Conservation (phyloP, 192 early-diverging fungal genomes). For the Glomus cerebriforme region DNA sequence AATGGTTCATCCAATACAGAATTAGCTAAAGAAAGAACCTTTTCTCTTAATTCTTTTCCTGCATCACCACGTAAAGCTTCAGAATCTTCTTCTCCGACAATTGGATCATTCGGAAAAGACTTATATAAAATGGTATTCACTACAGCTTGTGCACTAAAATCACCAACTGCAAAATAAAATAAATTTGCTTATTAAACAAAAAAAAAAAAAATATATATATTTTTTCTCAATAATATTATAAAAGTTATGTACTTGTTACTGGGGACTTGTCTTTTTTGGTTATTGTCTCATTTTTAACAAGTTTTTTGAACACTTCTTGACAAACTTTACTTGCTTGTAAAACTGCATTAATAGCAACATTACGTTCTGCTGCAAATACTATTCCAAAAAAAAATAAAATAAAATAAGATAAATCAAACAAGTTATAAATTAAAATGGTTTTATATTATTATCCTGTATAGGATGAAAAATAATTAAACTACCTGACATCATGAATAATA, state of each 20-base stretch:
- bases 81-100: conserved; percentile 96
- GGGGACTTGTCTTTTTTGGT: conserved; percentile 95
- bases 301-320: conserved; percentile 80
- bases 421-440: no score
- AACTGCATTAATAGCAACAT: conserved; percentile 89
- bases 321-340: conserved; percentile 86
- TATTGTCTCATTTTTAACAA: conserved; percentile 81
- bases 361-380: conserved; percentile 66
- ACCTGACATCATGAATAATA: not conserved
- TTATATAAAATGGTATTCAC: conserved; percentile 79
- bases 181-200: not conserved
- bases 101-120: conserved; percentile 84
- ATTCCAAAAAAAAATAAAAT: conserved; percentile 20
- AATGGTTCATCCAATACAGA: conserved; percentile 56
- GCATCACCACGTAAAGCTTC: conserved; percentile 78
- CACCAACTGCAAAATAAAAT: conserved; percentile 67
- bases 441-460: no score
- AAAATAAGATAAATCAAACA: conserved; percentile 7
- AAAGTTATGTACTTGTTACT: conserved; percentile 71
- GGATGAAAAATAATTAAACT: not conserved
- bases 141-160: conserved; percentile 94
- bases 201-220: not conserved
- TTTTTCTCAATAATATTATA: not conserved
- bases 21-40: conserved; percentile 84
- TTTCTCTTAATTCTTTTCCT: conserved; percentile 63